These are phyloP conservation scores for Solioccasus polychromus DNA, from an alignment of 768 basidiomycete species.

Conservation along the genomic window DNA sequence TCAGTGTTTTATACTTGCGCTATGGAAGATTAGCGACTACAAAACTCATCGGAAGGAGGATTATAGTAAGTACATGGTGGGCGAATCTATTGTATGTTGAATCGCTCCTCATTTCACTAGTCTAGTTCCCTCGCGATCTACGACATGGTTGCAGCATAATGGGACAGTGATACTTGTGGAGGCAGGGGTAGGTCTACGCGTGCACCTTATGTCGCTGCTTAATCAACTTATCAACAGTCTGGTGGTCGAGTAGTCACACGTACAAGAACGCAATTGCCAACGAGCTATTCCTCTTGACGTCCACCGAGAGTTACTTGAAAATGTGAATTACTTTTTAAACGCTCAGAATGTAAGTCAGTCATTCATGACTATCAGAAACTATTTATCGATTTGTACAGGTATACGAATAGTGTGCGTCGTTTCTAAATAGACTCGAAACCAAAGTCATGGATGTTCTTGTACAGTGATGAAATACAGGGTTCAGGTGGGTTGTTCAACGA, in stretches of 20 bases:
- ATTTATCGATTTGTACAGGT: slow-evolving; percentile 17
- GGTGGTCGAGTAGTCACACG: slow-evolving; percentile 53
- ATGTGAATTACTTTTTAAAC: slow-evolving; percentile 44
- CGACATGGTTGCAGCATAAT: slow-evolving; percentile 47
- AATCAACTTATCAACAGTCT: slow-evolving; percentile 36
- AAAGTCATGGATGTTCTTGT: background rate
- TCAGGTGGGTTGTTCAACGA: slow-evolving; percentile 32
- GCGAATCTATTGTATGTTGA: slow-evolving; percentile 13
- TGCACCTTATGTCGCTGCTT: background rate
- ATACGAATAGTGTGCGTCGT: slow-evolving; percentile 29
- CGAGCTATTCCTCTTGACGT: slow-evolving; percentile 50
- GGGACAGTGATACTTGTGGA: slow-evolving; percentile 49
- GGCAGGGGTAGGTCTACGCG: slow-evolving; percentile 49
- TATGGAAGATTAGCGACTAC: slow-evolving; percentile 60
- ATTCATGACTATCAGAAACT: too few relatives aligned
- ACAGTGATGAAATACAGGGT: slow-evolving; percentile 29
- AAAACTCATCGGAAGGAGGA: slow-evolving; percentile 38
- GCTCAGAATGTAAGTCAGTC: slow-evolving; percentile 45
- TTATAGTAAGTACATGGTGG: slow-evolving; percentile 19
- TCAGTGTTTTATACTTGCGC: slow-evolving; percentile 55
- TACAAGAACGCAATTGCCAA: slow-evolving; percentile 67
- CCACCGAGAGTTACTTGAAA: slow-evolving; percentile 45
- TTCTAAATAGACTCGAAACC: background rate
- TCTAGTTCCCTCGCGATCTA: slow-evolving; percentile 48
- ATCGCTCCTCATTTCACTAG: slow-evolving; percentile 34